Evolutionary conservation across 208 protist genomes (phyloP).

Genomic region (Paratrypanosoma confusum): DNA sequence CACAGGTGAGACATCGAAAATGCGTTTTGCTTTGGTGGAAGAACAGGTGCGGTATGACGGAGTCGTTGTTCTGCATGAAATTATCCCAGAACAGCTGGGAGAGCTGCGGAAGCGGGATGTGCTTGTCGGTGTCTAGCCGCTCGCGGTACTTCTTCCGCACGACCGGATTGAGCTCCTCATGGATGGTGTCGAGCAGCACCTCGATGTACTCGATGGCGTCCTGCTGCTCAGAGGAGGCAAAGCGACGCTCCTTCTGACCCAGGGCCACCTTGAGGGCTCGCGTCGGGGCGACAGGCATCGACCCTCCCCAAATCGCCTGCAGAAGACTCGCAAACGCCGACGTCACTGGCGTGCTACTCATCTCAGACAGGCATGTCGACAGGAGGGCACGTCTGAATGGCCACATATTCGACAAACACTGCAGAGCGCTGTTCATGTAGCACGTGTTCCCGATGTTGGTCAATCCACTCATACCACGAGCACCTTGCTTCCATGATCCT

Average conservation of each 20-base stretch:
- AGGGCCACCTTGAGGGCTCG: conserved; percentile 45
- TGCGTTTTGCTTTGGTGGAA: conserved; percentile 70
- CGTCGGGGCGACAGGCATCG: conserved; percentile 26
- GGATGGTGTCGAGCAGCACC: conserved; percentile 78
- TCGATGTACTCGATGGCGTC: conserved; percentile 86
- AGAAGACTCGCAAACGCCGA: conserved; percentile 33
- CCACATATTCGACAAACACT: conserved; percentile 75
- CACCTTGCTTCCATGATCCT: no score
- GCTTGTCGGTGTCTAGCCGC: conserved; percentile 52
- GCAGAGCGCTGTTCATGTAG: conserved; percentile 89
- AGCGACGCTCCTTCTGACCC: conserved; percentile 35
- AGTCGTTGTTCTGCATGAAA: conserved; percentile 70
- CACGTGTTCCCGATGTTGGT: conserved; percentile 88
- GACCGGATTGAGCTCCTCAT: conserved; percentile 85
- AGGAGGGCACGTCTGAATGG: conserved; percentile 65
- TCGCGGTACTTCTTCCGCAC: conserved; percentile 72
- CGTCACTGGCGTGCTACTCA: conserved; percentile 30
- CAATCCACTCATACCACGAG: conserved; percentile 60
- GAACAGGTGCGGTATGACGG: conserved; percentile 63
- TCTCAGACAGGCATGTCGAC: conserved; percentile 42
- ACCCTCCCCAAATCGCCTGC: conserved; percentile 48
- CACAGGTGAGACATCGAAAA: conserved; percentile 56
- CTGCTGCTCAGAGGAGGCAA: conserved; percentile 70
- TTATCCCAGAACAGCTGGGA: conserved; percentile 80
- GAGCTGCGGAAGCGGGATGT: conserved; percentile 50